phyloP scores from a whole-genome alignment of 805 yeast species.

The Pichia manshurica region DNA sequence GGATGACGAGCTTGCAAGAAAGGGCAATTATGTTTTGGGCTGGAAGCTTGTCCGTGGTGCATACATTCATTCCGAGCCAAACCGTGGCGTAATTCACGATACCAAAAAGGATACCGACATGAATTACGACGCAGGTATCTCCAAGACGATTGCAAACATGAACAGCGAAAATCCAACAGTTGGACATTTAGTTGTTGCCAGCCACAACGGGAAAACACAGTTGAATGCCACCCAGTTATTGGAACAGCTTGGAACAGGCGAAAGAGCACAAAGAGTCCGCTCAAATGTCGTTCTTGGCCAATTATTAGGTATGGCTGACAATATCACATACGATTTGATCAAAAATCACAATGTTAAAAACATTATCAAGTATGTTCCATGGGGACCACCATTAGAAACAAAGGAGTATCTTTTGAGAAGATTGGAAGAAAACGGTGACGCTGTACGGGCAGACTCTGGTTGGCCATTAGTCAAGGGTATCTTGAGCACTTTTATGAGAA shows the following conservation, averaged over 20 bases:
- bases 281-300: conserved; percentile 81
- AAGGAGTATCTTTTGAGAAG: conserved; percentile 85
- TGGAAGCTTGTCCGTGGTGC: conserved; percentile 94
- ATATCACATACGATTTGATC: conserved; percentile 71
- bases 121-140: conserved; percentile 67
- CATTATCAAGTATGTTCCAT: conserved; percentile 89
- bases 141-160: conserved; percentile 55
- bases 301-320: conserved; percentile 93
- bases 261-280: conserved; percentile 28
- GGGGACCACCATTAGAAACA: conserved; percentile 96
- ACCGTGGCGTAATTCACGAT: conserved; percentile 65
- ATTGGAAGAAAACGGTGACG: conserved; percentile 93
- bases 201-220: conserved; percentile 82
- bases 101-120: conserved; percentile 77
- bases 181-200: conserved; percentile 84
- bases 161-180: conserved; percentile 37
- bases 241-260: conserved; percentile 10
- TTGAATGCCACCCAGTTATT: conserved; percentile 59
- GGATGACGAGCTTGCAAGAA: conserved; percentile 61
- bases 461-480: conserved; percentile 62
- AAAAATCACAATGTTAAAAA: conserved; percentile 59
- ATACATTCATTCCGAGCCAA: conserved; percentile 82
- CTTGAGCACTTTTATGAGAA: conserved; percentile 30
- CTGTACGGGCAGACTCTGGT: conserved; percentile 82
- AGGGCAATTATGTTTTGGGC: conserved; percentile 65